Percentiles rank a stretch among this genome's conserved stretches.
These are phyloP conservation scores for Fragilaria radians DNA, from an alignment of 108 stramenopile species.

Conservation along the genomic window DNA sequence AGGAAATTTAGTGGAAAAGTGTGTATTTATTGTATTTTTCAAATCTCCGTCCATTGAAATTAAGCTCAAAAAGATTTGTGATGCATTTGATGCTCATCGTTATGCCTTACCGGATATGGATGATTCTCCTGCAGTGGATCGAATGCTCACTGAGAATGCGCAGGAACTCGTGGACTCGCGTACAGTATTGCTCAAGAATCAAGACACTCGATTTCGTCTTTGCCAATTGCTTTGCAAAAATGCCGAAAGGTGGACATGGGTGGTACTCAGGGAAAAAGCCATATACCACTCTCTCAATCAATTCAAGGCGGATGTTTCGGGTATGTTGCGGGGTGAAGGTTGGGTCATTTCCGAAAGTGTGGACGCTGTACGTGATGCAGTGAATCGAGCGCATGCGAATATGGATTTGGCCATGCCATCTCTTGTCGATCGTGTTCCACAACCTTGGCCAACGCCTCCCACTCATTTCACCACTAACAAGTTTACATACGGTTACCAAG, in stretches of 20 bases:
- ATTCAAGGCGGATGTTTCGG: conserved; percentile 94
- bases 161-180: conserved; percentile 85
- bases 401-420: conserved; percentile 87
- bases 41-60: conserved; percentile 87
- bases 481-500: conserved; percentile 93
- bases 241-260: conserved; percentile 88
- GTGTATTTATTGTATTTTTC: conserved; percentile 97
- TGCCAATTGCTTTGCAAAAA: conserved; percentile 86
- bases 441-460: conserved; percentile 94
- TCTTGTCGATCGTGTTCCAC: conserved; percentile 80
- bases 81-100: conserved; percentile 90
- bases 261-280: conserved; percentile 87
- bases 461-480: conserved; percentile 96
- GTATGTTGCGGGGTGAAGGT: conserved; percentile 96
- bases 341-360: conserved; percentile 87
- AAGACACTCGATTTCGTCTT: conserved; percentile 88
- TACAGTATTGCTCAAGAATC: conserved; percentile 91
- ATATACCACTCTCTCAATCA: conserved; percentile 97
- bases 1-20: conserved; percentile 77
- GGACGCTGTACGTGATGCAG: conserved; percentile 58
- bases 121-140: conserved; percentile 72
- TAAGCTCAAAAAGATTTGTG: conserved; percentile 97
- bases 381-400: conserved; percentile 81
- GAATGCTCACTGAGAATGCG: conserved; percentile 82
- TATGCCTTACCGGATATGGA: conserved; percentile 95